phyloP scores from a whole-genome alignment of 2,329 filamentous ascomycete species.

The Fusarium sp. region DNA sequence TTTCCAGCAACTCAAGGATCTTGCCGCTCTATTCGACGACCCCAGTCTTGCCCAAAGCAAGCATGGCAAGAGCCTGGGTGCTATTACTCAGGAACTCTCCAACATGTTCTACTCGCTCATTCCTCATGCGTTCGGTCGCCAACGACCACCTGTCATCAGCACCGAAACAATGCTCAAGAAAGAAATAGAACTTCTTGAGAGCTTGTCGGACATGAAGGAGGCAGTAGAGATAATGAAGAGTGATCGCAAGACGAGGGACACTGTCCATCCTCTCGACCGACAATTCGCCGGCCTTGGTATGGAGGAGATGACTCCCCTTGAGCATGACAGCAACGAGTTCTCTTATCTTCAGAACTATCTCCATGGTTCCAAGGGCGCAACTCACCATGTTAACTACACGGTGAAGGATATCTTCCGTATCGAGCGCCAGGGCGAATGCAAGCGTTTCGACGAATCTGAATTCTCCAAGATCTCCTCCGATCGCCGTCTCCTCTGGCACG shows the following conservation, averaged over 20 bases:
- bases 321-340: constrained; percentile 70
- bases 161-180: constrained; percentile 69
- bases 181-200: constrained; percentile 84
- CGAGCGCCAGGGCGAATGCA: constrained; percentile 76
- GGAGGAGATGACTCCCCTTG: constrained; percentile 79
- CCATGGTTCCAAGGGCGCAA: constrained; percentile 71
- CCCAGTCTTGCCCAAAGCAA: constrained; percentile 56
- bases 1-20: constrained; percentile 80
- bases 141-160: constrained; percentile 75
- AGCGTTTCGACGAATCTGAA: constrained; percentile 70
- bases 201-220: constrained; percentile 86
- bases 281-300: constrained; percentile 78
- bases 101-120: constrained; percentile 86
- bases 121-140: constrained; percentile 82
- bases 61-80: constrained; percentile 52
- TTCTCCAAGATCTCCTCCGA: constrained; percentile 69
- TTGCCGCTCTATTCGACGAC: constrained; percentile 73
- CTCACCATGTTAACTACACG: constrained; percentile 70
- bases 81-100: constrained; percentile 71
- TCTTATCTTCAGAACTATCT: constrained; percentile 74
- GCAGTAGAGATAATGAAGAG: constrained; percentile 81
- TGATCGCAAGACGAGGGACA: constrained; percentile 60
- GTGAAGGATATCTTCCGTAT: constrained; percentile 86
- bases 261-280: constrained; percentile 74
- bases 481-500: constrained; percentile 86